Base-by-base conservation (phyloP, 2,329 filamentous ascomycete species). In the Apiospora malaysiana region DNA sequence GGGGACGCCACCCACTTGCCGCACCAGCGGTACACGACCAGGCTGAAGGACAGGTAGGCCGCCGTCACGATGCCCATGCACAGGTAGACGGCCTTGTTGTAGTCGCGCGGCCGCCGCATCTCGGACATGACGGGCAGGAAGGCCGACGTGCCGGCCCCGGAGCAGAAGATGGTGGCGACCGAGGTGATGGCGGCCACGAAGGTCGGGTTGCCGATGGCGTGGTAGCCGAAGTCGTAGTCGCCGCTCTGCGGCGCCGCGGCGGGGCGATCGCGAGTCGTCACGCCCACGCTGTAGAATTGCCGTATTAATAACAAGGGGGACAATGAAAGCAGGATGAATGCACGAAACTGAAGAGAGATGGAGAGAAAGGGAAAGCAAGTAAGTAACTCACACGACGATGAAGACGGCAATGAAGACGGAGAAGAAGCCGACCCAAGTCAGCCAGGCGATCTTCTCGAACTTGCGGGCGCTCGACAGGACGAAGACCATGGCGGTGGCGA, bases 61-160 rank as follows among this genome's bases (percentile, higher is more conserved):
- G 85, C 83, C 0, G 85, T 87, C 5, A 90, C 88, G 68, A 91
- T 78, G 21, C 79, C 81, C 88, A 90, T 90, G 78, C 87, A 89
- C 18, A 86, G 78, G 75, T 86, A 90, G 0, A 91, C 82, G 0
- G 90, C 86, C 77, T 90, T 91, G 72, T 84, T 85, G 78, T 88
- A 92, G 74, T 91, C 87, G 25, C 82, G 82, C 0, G 90, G 89
- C 42, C 84, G 83, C 56, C 81, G 83, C 89, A 92, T 92, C 80
- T 92, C 90, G 0, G 86, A 88, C 69, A 92, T 91, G 71, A 92
- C 88, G 5, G 89, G 88, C 1, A 92, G 80, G 75, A 91, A 92
- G 1, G 88, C 88, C 0, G 85, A 87, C 0, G 89, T 90, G 23
- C 86, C 88, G 0, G 89, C 87, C 8, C 84, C 85, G 2, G 88